Evolutionary conservation across 352 stramenopile genomes (phyloP).

Genomic region (Phytophthora cactorum): DNA sequence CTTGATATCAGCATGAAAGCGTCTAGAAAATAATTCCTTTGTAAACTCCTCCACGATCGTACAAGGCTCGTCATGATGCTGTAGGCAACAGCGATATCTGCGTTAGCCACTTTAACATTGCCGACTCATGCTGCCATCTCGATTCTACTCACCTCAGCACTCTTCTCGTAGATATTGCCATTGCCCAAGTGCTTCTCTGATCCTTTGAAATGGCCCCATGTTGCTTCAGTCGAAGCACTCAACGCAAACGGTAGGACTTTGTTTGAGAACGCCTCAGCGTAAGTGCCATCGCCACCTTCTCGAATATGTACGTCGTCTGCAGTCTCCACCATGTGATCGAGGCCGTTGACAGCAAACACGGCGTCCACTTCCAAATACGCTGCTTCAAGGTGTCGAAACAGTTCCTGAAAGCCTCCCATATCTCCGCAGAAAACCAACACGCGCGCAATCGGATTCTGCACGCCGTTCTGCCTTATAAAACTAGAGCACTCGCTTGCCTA

Average conservation of each 20-base stretch:
- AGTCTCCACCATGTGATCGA: constrained; percentile 16
- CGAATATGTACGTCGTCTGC: constrained; percentile 28
- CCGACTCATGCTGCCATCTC: constrained; percentile 13
- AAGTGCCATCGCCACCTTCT: constrained; percentile 15
- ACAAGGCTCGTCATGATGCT: constrained; percentile 43
- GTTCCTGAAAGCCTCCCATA: constrained; percentile 8
- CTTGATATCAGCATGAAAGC: constrained; percentile 47
- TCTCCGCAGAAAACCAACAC: constrained; percentile 19
- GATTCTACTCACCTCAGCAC: too few relatives aligned
- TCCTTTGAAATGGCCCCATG: constrained; percentile 40
- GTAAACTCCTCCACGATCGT: constrained; percentile 64
- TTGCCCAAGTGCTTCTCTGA: constrained; percentile 34
- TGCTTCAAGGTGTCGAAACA: too few relatives aligned
- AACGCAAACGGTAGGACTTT: constrained; percentile 34
- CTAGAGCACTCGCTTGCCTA: too few relatives aligned
- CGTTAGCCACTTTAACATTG: too few relatives aligned
- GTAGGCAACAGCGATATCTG: background rate
- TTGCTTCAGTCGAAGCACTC: constrained; percentile 7
- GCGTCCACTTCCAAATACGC: constrained; percentile 19
- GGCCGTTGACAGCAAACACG: constrained; percentile 34
- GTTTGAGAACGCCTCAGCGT: constrained; percentile 30
- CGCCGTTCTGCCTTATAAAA: too few relatives aligned
- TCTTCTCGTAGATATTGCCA: constrained; percentile 33
- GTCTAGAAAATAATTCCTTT: constrained; percentile 38
- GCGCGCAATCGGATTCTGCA: too few relatives aligned